Conservation (phyloP, 495 filamentous ascomycete species). For the Penicillium tannophilum region DNA sequence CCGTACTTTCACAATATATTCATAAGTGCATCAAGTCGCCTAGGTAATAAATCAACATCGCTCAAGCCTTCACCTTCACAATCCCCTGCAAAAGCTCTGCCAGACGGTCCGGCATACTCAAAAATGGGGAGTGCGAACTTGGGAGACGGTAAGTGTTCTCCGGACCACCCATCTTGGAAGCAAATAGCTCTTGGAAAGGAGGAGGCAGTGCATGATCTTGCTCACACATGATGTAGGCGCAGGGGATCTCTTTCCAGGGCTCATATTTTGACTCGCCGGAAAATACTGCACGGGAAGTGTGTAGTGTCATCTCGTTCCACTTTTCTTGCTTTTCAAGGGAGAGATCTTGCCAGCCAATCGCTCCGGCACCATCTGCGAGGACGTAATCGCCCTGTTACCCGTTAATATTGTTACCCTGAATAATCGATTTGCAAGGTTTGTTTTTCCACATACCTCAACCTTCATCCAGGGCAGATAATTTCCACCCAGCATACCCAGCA, state of each 20-base stretch:
- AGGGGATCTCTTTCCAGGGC: conserved; percentile 29
- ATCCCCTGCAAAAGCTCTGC: conserved; percentile 12
- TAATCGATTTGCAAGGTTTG: too few relatives aligned
- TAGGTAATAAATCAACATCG: not conserved
- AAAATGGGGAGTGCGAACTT: conserved; percentile 33
- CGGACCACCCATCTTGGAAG: conserved; percentile 24
- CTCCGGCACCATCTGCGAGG: conserved; percentile 17
- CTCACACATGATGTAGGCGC: conserved; percentile 36
- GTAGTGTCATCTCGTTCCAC: conserved; percentile 16
- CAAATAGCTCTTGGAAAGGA: conserved; percentile 33
- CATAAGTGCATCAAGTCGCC: not conserved
- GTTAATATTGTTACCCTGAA: too few relatives aligned
- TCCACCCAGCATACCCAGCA: conserved; percentile 31
- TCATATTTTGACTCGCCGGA: conserved; percentile 25
- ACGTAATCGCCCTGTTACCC: conserved; percentile 26
- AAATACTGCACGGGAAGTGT: conserved; percentile 29
- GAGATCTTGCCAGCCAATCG: conserved; percentile 27
- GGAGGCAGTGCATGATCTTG: conserved; percentile 33
- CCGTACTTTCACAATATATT: not conserved
- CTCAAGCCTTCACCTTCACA: not conserved
- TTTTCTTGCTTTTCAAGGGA: conserved; percentile 20
- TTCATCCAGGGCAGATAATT: conserved; percentile 31
- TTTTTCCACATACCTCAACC: conserved; percentile 23
- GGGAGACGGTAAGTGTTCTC: conserved; percentile 24
- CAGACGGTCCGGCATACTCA: conserved; percentile 30